A percentile compares a stretch with the other conserved stretches of the same genome.
These are phyloP conservation scores for Spencermartinsiella europaea DNA, from an alignment of 805 yeast genomes.

Conservation along the genomic window DNA sequence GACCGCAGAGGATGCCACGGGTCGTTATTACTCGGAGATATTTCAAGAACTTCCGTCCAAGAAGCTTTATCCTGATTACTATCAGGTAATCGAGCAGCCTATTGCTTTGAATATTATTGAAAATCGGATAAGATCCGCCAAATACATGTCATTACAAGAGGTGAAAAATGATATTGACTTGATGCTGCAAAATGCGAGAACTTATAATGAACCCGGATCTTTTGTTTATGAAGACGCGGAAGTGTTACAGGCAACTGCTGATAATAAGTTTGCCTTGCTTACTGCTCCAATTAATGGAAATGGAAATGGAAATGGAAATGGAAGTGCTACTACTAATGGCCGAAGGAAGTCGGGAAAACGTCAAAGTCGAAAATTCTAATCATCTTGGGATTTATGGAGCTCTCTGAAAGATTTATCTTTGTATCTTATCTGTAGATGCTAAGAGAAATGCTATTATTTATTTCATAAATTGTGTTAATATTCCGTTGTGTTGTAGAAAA, in stretches of 20 bases:
- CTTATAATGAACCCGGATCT: constrained; percentile 65
- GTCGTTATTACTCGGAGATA: constrained; percentile 33
- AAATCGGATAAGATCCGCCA: constrained; percentile 37
- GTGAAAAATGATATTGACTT: constrained; percentile 46
- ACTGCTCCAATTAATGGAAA: neutral
- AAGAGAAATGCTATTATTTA: no score
- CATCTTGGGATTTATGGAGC: no score
- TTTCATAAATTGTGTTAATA: no score
- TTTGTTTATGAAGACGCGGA: constrained; percentile 57
- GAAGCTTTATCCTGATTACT: constrained; percentile 81
- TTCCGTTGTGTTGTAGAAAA: neutral
- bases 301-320: neutral
- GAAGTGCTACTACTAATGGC: no score
- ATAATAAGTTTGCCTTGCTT: constrained; percentile 1
- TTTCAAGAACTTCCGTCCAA: constrained; percentile 70
- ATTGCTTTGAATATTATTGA: constrained; percentile 54
- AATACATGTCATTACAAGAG: constrained; percentile 38
- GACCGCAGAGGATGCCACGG: constrained; percentile 38
- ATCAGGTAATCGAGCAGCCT: constrained; percentile 54
- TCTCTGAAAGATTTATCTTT: no score
- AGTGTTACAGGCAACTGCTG: constrained; percentile 8
- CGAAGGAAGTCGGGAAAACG: neutral
- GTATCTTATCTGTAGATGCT: no score
- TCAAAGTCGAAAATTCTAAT: neutral
- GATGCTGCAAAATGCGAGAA: constrained; percentile 65